Evolutionary conservation across 305 asterid species (phyloP).

Genomic region (Galium porrigens): DNA sequence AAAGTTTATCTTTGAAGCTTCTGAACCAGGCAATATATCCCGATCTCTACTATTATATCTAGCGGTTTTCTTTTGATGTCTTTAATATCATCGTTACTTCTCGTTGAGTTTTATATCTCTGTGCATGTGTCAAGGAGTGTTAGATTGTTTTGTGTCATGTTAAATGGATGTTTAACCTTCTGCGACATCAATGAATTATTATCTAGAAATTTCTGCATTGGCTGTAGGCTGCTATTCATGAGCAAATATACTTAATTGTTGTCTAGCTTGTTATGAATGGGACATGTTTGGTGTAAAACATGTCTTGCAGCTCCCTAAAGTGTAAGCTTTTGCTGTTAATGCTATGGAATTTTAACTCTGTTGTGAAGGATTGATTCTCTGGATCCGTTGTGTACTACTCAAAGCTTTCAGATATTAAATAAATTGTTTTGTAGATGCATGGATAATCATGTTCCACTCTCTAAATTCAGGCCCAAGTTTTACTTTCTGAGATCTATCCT

Average conservation of each 20-base stretch:
- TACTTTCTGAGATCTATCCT: conserved; percentile 93
- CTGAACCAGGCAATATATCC: conserved; percentile 54
- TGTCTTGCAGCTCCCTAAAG: not conserved
- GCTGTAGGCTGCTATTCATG: not conserved
- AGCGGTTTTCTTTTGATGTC: not conserved
- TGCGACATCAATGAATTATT: not conserved
- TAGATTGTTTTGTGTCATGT: not conserved
- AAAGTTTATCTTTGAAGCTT: conserved; percentile 64
- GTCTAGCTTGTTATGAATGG: not conserved
- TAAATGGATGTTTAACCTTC: not conserved
- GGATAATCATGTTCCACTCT: conserved; percentile 10
- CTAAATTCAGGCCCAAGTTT: conserved; percentile 64
- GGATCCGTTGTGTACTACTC: not conserved
- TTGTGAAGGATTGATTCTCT: not conserved
- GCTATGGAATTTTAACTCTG: not conserved
- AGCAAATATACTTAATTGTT: not conserved
- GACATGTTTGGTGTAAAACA: not conserved
- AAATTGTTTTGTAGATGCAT: not conserved
- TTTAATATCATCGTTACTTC: not conserved
- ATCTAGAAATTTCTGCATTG: not conserved
- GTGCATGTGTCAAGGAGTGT: not conserved
- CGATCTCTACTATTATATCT: not conserved
- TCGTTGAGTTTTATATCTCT: not conserved
- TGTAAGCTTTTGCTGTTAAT: not conserved
- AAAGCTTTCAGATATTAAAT: not conserved